These are phyloP conservation scores for Leucoagaricus sp. DNA, from an alignment of 1,284 basidiomycete genomes.

Conservation along the genomic window DNA sequence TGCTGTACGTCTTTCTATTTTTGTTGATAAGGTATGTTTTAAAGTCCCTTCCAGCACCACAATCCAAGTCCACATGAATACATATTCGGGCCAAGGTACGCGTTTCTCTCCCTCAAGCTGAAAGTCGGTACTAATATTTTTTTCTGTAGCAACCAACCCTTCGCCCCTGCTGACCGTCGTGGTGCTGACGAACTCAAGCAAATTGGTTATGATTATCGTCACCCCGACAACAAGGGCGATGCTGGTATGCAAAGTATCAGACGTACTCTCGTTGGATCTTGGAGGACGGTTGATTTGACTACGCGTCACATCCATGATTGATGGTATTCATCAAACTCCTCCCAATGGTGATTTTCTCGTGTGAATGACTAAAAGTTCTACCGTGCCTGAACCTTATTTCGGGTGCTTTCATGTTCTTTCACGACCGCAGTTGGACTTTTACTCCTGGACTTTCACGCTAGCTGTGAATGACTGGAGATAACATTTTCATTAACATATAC, in stretches of 20 bases:
- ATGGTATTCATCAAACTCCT: not conserved
- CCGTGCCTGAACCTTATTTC: not conserved
- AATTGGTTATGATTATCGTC: slow-evolving; percentile 32
- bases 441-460: not conserved
- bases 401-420: not conserved
- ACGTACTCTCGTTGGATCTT: slow-evolving; percentile 54
- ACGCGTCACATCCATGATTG: slow-evolving; percentile 29
- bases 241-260: slow-evolving; percentile 51
- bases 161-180: slow-evolving; percentile 63
- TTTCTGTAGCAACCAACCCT: slow-evolving; percentile 53
- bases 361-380: not conserved
- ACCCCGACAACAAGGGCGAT: slow-evolving; percentile 34
- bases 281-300: slow-evolving; percentile 50
- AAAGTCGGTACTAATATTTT: not conserved
- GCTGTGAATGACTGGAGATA: not conserved
- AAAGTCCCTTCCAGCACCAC: slow-evolving; percentile 42
- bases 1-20: slow-evolving; percentile 42
- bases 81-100: slow-evolving; percentile 43
- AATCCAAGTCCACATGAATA: slow-evolving; percentile 49
- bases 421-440: not conserved
- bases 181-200: slow-evolving; percentile 52
- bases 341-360: not conserved
- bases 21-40: not conserved
- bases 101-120: not conserved
- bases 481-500: not conserved